Conservation (phyloP, 257 asterid genomes). For the Misopates orontium region DNA sequence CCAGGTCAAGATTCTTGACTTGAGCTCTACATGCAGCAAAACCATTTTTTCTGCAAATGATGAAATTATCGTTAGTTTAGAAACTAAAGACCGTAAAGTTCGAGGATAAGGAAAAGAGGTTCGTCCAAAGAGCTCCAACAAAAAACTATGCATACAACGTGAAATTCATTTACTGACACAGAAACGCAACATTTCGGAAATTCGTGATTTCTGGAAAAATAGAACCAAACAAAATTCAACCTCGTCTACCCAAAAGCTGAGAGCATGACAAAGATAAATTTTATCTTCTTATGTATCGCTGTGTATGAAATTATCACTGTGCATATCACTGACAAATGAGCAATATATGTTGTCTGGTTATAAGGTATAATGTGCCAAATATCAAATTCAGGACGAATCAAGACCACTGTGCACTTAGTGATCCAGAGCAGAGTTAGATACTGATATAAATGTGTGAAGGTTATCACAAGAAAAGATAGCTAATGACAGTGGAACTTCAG, state of each 20-base stretch:
- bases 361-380: no score
- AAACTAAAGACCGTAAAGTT: constrained; percentile 4
- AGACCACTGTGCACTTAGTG: neutral
- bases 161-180: constrained; percentile 4
- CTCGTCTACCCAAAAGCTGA: neutral
- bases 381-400: no score
- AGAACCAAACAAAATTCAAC: neutral
- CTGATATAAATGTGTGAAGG: neutral
- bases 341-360: neutral
- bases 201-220: no score
- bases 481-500: constrained; percentile 12
- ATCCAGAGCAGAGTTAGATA: neutral
- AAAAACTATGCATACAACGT: neutral
- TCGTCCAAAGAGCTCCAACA: neutral
- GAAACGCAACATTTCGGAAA: neutral
- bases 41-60: constrained; percentile 87
- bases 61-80: constrained; percentile 22
- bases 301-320: neutral
- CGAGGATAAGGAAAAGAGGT: neutral
- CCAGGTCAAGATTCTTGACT: constrained; percentile 64
- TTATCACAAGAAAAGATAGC: constrained; percentile 7
- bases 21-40: constrained; percentile 82
- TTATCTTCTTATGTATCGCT: neutral
- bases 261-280: neutral
- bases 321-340: no score